Evolutionary conservation across 208 protist species (phyloP), one percentile per base, ranked within the genome.

Genomic region (Leishmania gerbilli): DNA sequence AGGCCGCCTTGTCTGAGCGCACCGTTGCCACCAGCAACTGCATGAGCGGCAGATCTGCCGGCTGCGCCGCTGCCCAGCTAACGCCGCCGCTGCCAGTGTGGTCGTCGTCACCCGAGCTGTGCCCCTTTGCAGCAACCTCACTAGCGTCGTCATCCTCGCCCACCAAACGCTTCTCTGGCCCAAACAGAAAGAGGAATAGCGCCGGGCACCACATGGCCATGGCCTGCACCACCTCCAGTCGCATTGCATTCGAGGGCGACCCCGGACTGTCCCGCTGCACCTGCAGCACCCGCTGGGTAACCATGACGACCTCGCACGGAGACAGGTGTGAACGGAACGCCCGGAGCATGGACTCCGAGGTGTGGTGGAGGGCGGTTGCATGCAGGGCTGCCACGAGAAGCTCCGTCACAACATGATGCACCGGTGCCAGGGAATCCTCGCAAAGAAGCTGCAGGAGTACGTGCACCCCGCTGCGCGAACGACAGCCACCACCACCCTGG

Each of bases 141-240:
- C 24, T 58, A 27, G 58, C 68, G 21, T 77, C 76, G 6, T 71
- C 77, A 3, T 78, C 72, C 1, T 65, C 51, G 71, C 51, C 42
- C 27, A 67, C 47, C 74, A 47, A 40, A 45, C n/a, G 49, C 31
- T 68, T 77, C n/a, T 53, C 31, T 5, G 84, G 77, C 0, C 84
- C 77, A 42, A 84, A 82, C 27, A 88, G 72, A 9, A 83, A 42
- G 13, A 82, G 47, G 42, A 84, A 88, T 31, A 84, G 77, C 7
- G 76, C 71, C 8, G 81, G 84, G 51, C 81, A 84, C 77, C 80
- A 82, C 77, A 47, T 71, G 40, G 67, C 74, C 84, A 88, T 84
- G 47, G 81, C 77, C 49, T 79, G 69, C 64, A 79, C 72, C 60
- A 84, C 80, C 74, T 82, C 80, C 53, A 84, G 47, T n/a, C 84